phyloP scores from a whole-genome alignment of 176 grass and related monocot genomes.

The Musa acuminata region DNA sequence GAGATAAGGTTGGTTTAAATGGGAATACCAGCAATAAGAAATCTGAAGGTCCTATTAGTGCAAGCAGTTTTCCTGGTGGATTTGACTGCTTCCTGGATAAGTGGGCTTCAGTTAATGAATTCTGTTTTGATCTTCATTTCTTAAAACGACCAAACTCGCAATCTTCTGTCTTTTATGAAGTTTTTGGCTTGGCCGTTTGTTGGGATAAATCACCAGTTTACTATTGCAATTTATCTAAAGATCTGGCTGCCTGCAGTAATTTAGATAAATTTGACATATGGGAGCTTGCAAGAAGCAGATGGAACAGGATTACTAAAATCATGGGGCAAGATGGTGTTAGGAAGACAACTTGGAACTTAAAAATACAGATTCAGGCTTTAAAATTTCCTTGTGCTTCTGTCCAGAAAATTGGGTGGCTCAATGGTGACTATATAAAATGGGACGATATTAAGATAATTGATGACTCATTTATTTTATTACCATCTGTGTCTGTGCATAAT shows the following conservation, averaged over 20 bases:
- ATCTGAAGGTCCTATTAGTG: conserved; percentile 53
- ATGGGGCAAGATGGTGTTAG: conserved; percentile 47
- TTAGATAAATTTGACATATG: conserved; percentile 40
- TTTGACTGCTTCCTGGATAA: conserved; percentile 72
- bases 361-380: conserved; percentile 80
- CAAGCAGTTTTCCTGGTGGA: conserved; percentile 58
- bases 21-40: conserved; percentile 2
- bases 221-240: conserved; percentile 82
- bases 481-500: conserved; percentile 49
- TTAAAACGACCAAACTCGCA: conserved; percentile 34
- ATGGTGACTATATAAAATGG: conserved; percentile 45
- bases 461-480: conserved; percentile 55
- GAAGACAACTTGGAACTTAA: conserved; percentile 90
- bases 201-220: conserved; percentile 83
- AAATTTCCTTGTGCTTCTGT: conserved; percentile 66
- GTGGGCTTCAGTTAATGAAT: conserved; percentile 56
- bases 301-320: conserved; percentile 59
- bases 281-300: conserved; percentile 49
- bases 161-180: conserved; percentile 46
- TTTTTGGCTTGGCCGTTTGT: conserved; percentile 77
- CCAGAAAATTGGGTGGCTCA: conserved; percentile 50
- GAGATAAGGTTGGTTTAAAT: not conserved
- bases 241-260: conserved; percentile 35
- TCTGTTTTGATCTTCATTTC: conserved; percentile 93
- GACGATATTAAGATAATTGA: conserved; percentile 51